A percentile compares a stretch with the other conserved stretches of the same genome.
Conservation (phyloP, 345 rosid genomes). For the Populus ilicifolia region DNA sequence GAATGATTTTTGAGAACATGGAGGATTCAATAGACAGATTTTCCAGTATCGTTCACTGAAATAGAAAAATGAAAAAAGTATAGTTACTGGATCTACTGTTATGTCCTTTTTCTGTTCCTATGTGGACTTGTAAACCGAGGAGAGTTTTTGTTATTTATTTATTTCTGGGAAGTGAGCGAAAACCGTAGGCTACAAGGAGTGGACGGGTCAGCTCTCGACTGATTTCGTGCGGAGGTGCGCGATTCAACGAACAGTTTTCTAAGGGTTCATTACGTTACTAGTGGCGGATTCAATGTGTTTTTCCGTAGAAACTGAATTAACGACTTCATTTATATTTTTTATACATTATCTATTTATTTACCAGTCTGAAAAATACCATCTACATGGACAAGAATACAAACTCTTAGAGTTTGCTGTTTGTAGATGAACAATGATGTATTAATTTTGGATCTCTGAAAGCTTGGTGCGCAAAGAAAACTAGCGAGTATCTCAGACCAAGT, state of each 20-base stretch:
- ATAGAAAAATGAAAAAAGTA: not conserved
- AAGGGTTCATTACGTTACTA: not conserved
- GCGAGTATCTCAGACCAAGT: too few species aligned
- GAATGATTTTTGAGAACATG: not conserved
- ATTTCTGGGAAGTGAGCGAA: not conserved
- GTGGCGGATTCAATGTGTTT: not conserved
- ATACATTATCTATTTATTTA: too few species aligned
- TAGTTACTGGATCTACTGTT: not conserved
- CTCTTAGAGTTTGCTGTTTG: too few species aligned
- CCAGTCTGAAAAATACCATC: too few species aligned
- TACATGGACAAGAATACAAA: too few species aligned
- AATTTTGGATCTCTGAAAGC: too few species aligned
- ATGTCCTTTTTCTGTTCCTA: not conserved
- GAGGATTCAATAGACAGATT: not conserved
- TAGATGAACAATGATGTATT: too few species aligned
- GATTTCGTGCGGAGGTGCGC: not conserved
- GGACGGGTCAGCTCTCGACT: not conserved
- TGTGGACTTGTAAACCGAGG: not conserved
- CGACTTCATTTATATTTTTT: not conserved
- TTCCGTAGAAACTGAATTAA: not conserved
- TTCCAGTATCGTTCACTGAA: not conserved
- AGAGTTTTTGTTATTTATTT: not conserved
- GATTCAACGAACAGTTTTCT: not conserved
- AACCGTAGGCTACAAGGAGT: not conserved
- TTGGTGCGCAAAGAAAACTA: too few species aligned